A percentile compares a stretch with the other conserved stretches of the same genome.
These are phyloP conservation scores for Trichoderma citrinoviride DNA, from an alignment of 2,329 filamentous ascomycete species.

Conservation along the genomic window DNA sequence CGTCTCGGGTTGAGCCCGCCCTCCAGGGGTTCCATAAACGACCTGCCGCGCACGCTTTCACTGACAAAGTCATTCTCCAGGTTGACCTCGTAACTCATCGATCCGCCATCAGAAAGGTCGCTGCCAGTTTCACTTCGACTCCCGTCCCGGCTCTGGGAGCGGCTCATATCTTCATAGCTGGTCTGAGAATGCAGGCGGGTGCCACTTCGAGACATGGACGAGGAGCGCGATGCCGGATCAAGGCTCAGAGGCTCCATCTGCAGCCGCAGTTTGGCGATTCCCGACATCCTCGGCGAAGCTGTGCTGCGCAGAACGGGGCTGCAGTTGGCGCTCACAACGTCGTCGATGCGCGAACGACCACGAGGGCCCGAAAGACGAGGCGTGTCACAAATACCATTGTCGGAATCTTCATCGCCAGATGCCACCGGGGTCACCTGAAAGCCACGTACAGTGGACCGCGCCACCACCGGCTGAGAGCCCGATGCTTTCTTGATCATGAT, in stretches of 20 bases:
- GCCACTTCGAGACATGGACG: conserved; percentile 54
- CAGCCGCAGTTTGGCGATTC: conserved; percentile 78
- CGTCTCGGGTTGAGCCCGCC: conserved; percentile 56
- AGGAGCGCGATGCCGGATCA: conserved; percentile 53
- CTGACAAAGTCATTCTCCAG: conserved; percentile 84
- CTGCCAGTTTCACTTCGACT: conserved; percentile 52
- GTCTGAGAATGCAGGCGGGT: conserved; percentile 39
- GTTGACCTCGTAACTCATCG: conserved; percentile 79
- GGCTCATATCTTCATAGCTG: conserved; percentile 57
- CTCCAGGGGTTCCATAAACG: conserved; percentile 48
- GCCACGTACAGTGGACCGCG: conserved; percentile 55
- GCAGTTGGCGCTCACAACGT: conserved; percentile 62
- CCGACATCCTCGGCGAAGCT: conserved; percentile 58
- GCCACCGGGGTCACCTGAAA: conserved; percentile 54
- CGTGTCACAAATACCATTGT: conserved; percentile 43
- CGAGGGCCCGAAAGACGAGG: conserved; percentile 40
- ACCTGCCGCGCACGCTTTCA: conserved; percentile 52
- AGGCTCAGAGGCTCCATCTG: conserved; percentile 78
- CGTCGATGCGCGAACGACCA: conserved; percentile 47
- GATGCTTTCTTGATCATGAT: conserved; percentile 42
- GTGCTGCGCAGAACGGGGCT: conserved; percentile 57
- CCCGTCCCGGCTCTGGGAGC: conserved; percentile 55
- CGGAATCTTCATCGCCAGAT: conserved; percentile 59
- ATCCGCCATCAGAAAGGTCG: conserved; percentile 62
- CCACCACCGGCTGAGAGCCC: conserved; percentile 45